Conservation (phyloP, 1,139 yeast genomes). For the Fermentozyma sake region DNA sequence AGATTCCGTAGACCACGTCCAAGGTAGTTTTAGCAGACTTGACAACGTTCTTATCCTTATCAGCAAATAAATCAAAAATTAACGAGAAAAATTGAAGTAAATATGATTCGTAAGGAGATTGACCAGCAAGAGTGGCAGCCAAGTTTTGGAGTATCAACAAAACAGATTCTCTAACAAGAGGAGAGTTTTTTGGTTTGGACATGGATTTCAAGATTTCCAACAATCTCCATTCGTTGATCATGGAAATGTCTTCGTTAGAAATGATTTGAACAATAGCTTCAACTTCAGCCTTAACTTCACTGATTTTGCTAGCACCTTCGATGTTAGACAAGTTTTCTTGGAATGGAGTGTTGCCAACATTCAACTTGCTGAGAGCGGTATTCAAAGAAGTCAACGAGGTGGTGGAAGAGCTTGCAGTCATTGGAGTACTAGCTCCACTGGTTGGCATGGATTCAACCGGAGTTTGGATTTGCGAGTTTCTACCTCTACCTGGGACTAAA, state of each 20-base stretch:
- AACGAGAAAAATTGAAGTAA: slow-evolving; percentile 52
- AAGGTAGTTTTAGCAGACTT: slow-evolving; percentile 74
- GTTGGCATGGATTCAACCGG: slow-evolving; percentile 36
- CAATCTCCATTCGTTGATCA: slow-evolving; percentile 63
- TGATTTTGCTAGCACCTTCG: slow-evolving; percentile 52
- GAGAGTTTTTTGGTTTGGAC: slow-evolving; percentile 67
- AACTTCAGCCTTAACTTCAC: slow-evolving; percentile 64
- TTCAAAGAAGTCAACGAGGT: slow-evolving; percentile 70
- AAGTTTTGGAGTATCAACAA: slow-evolving; percentile 64
- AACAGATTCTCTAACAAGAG: slow-evolving; percentile 73
- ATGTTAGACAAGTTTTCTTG: slow-evolving; percentile 54
- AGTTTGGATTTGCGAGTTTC: slow-evolving; percentile 14
- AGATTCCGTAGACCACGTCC: slow-evolving; percentile 63
- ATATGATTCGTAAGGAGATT: slow-evolving; percentile 72
- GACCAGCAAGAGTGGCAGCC: slow-evolving; percentile 61
- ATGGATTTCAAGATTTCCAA: slow-evolving; percentile 60
- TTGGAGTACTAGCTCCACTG: slow-evolving; percentile 39
- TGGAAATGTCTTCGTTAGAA: slow-evolving; percentile 28
- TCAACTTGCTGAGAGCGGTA: slow-evolving; percentile 63
- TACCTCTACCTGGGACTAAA: slow-evolving; percentile 2
- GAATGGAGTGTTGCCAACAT: slow-evolving; percentile 59
- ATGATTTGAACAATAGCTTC: slow-evolving; percentile 51
- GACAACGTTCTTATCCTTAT: slow-evolving; percentile 81
- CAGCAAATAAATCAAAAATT: slow-evolving; percentile 67
- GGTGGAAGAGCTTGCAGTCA: slow-evolving; percentile 44